Evolutionary conservation across 495 filamentous ascomycete species (phyloP).

Genomic region (Podospora didyma): DNA sequence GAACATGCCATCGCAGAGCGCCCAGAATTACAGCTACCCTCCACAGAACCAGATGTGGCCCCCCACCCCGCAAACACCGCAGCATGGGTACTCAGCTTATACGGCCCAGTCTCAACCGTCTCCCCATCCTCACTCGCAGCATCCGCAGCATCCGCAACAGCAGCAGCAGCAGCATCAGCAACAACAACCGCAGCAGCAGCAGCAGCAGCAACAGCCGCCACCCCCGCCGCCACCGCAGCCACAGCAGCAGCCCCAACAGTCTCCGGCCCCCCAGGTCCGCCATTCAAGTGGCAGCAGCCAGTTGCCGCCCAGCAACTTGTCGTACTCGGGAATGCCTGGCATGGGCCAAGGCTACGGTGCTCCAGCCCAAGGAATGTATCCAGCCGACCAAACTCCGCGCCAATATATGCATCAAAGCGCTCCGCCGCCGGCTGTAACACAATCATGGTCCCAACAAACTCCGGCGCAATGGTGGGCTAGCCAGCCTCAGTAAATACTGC

Average conservation of each 20-base stretch:
- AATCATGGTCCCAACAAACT: conserved; percentile 40
- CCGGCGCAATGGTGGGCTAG: conserved; percentile 43
- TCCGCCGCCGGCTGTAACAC: conserved; percentile 37
- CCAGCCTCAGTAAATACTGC: conserved; percentile 35
- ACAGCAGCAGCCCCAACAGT: conserved; percentile 35
- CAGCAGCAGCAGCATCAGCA: too few relatives aligned
- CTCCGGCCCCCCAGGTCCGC: conserved; percentile 57
- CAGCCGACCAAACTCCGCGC: conserved; percentile 53
- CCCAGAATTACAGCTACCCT: conserved; percentile 47
- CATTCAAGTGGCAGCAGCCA: conserved; percentile 57
- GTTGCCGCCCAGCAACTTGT: conserved; percentile 54
- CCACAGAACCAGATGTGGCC: conserved; percentile 49
- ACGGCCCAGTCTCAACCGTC: conserved; percentile 54
- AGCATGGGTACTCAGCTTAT: conserved; percentile 43
- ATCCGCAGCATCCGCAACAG: too few relatives aligned
- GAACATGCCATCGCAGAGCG: conserved; percentile 30
- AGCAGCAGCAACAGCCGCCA: conserved; percentile 45
- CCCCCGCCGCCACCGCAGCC: conserved; percentile 55
- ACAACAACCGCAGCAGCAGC: too few relatives aligned
- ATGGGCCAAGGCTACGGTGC: conserved; percentile 52
- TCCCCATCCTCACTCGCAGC: conserved; percentile 52
- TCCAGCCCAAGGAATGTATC: conserved; percentile 53
- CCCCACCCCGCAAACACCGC: conserved; percentile 42
- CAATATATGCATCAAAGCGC: conserved; percentile 55
- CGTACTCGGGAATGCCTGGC: conserved; percentile 57